A percentile compares a stretch with the other conserved stretches of the same genome.
Evolutionary conservation across 352 stramenopile species (phyloP).

Genomic region (Globisporangium perplexum): DNA sequence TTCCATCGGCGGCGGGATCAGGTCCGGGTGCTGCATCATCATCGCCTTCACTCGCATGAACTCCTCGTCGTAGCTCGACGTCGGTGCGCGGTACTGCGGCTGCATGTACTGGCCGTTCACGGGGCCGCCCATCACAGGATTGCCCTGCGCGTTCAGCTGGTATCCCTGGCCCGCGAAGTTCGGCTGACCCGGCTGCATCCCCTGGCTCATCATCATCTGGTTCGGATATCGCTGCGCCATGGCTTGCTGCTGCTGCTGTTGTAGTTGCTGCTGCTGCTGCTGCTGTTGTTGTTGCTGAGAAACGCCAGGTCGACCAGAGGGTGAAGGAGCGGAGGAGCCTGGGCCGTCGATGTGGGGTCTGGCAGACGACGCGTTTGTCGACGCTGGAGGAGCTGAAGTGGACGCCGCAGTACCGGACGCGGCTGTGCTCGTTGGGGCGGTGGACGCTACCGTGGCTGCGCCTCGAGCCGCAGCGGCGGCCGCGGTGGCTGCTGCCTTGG

Average conservation of each 20-base stretch:
- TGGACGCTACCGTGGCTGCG: not conserved
- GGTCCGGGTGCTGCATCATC: conserved; percentile 84
- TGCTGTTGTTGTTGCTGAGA: conserved; percentile 20
- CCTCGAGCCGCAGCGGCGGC: conserved; percentile 7
- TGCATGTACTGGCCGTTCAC: conserved; percentile 61
- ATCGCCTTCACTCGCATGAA: conserved; percentile 85
- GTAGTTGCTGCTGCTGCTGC: conserved; percentile 30
- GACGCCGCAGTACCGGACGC: conserved; percentile 11
- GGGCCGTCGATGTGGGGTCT: conserved; percentile 59
- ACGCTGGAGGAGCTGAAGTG: conserved; percentile 20
- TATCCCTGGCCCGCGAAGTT: conserved; percentile 43
- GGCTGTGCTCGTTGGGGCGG: not conserved
- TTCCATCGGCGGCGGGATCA: conserved; percentile 84
- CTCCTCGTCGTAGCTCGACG: conserved; percentile 81
- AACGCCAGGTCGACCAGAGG: conserved; percentile 11
- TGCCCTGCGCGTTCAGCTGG: conserved; percentile 51
- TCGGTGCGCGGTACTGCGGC: conserved; percentile 51
- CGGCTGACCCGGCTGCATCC: conserved; percentile 24
- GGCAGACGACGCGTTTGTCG: conserved; percentile 53
- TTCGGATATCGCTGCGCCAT: conserved; percentile 39
- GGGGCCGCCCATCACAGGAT: conserved; percentile 20
- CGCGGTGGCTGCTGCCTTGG: conserved; percentile 3
- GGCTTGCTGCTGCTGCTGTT: conserved; percentile 23
- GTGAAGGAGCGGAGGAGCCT: conserved; percentile 13
- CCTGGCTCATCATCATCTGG: conserved; percentile 72